Evolutionary conservation across 345 rosid species (phyloP), one percentile per base, ranked within the genome.

Genomic region (Moringa oleifera): DNA sequence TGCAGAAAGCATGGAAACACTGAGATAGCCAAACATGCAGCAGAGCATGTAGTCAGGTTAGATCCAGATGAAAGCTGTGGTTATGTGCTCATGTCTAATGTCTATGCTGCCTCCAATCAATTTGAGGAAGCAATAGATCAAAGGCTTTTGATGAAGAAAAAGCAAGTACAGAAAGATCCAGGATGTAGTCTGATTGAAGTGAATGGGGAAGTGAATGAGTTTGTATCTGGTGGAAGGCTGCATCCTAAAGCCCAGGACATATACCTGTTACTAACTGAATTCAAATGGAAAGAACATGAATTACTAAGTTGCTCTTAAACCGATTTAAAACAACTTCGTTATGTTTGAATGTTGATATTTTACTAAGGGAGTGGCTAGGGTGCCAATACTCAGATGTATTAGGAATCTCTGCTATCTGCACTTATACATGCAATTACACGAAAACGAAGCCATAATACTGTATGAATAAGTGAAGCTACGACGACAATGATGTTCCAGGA

Each of bases 121-220:
- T 80, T 78, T 15, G 73, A 78, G 65, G 83, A 88, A 61, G 91
- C 97, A 13, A 53, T 80, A 56, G 65, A 60, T 70, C 81, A 78
- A 62, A 89, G 96, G 64, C 18, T 66, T 75, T 67, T 62, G 53
- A 75, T 89, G 88, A 85, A 83, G 71, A 80, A 70, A 68, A 81
- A 69, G 57, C 63, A 69, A 37, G 61, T 80, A 58, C 81, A 80
- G 70, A 90, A 84, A 70, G 81, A 79, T 68, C 88, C 86, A 12
- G 97, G 90, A 19, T 81, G 86, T 69, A 90, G 97, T 72, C 82
- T 68, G 61, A 88, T 85, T 62, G 97, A 93, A 75, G 81, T 90
- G 25, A 70, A 78, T 56, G 85, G 84, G 0, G 83, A 90, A 65
- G 85, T 90, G 73, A 87, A 86, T 21, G 97, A 90, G 79, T 90